Conservation (phyloP, 768 basidiomycete genomes). For the Termitomyces sp. region DNA sequence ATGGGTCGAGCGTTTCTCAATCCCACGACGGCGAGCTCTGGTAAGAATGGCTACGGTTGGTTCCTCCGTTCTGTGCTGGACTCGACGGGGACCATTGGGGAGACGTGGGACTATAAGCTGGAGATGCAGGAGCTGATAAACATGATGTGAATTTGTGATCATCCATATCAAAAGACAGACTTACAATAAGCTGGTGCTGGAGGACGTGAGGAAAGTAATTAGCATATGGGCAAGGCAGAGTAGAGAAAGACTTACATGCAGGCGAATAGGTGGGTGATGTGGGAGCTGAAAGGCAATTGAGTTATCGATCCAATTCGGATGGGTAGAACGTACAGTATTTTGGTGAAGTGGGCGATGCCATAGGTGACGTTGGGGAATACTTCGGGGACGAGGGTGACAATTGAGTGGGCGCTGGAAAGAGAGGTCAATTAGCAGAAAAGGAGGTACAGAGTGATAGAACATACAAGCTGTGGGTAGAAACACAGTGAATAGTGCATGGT, state of each 20-base stretch:
- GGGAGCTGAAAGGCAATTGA: slow-evolving; percentile 49
- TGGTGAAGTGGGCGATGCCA: slow-evolving; percentile 85
- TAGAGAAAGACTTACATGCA: slow-evolving; percentile 57
- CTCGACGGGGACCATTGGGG: slow-evolving; percentile 83
- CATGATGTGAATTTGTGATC: slow-evolving; percentile 14
- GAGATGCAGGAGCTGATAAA: slow-evolving; percentile 70
- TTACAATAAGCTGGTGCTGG: slow-evolving; percentile 81
- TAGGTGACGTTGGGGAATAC: slow-evolving; percentile 93
- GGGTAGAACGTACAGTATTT: slow-evolving; percentile 78
- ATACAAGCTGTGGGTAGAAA: slow-evolving; percentile 52
- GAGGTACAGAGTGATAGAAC: slow-evolving; percentile 17
- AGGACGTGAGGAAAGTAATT: neutral
- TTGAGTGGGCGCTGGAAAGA: slow-evolving; percentile 63
- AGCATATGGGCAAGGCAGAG: neutral
- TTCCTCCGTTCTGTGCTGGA: slow-evolving; percentile 58
- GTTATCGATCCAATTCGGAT: too few relatives aligned
- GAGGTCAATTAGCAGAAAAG: slow-evolving; percentile 9
- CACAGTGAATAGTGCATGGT: slow-evolving; percentile 8
- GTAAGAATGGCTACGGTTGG: slow-evolving; percentile 39
- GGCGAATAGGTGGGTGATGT: slow-evolving; percentile 88
- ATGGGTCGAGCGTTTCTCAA: slow-evolving; percentile 20
- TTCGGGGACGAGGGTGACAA: slow-evolving; percentile 89
- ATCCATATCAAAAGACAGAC: slow-evolving; percentile 17
- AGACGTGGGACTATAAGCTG: slow-evolving; percentile 83
- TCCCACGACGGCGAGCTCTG: slow-evolving; percentile 53